Conservation (phyloP, 1,139 yeast genomes). For the Pichia cactophila region DNA sequence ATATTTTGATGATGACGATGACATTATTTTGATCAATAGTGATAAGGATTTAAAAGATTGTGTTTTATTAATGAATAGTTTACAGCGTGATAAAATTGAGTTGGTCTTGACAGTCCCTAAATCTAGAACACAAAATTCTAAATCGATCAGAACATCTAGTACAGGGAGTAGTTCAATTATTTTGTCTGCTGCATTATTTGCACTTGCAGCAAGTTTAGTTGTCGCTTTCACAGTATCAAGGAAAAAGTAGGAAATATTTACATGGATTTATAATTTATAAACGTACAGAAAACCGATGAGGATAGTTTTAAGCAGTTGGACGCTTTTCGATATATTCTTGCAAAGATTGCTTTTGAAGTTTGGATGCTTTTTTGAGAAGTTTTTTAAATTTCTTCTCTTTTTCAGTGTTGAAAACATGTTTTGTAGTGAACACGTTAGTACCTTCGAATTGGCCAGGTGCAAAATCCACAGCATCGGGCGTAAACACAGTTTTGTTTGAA, state of each 20-base stretch:
- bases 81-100: conserved; percentile 58
- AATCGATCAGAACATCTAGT: conserved; percentile 4
- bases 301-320: neutral
- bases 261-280: neutral
- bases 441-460: conserved; percentile 40
- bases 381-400: conserved; percentile 36
- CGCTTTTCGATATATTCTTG: conserved; percentile 23
- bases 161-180: conserved; percentile 4
- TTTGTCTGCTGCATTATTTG: conserved; percentile 56
- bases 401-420: conserved; percentile 32
- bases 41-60: conserved; percentile 71
- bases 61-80: conserved; percentile 44
- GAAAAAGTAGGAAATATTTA: neutral
- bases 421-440: conserved; percentile 42
- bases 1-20: conserved; percentile 82
- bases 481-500: conserved; percentile 50
- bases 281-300: neutral
- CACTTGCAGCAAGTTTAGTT: conserved; percentile 53
- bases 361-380: conserved; percentile 36
- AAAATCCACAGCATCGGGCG: conserved; percentile 70
- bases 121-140: conserved; percentile 40
- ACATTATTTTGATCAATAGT: conserved; percentile 68
- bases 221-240: conserved; percentile 34
- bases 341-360: conserved; percentile 32
- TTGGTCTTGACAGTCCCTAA: neutral